Evolutionary conservation across 768 basidiomycete genomes (phyloP), one percentile per base, ranked within the genome.

Genomic region (Stropharia rugosoannulata): DNA sequence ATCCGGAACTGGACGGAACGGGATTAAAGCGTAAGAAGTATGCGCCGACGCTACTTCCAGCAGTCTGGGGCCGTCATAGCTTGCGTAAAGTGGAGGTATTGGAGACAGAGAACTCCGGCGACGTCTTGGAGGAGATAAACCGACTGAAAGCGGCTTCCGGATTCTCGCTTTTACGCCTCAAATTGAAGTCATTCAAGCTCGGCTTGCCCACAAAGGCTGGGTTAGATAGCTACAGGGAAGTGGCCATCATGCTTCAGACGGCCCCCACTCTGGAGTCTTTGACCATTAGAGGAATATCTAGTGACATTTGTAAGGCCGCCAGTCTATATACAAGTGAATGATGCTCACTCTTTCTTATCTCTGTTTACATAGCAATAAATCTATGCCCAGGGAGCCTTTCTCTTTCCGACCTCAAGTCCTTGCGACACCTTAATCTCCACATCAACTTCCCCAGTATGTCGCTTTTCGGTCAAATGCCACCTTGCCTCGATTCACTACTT

Each of bases 51-150:
- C 47, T 55, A 36, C 37, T 55, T 6, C 54, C 54, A n/a, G 27
- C 46, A n/a, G 12, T 32, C 11, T 55, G 54, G 54, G 29, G 39
- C 6, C 35, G 27, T n/a, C 16, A 29, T 37, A 55, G 54, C 38
- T 38, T 55, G 46, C 45, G 35, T n/a, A 22, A 25, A 11, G 38
- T 55, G 22, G 46, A 48, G 25, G 45, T 40, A 13, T 39, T 55
- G 8, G 47, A 47, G 27, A 48, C 54, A 16, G 46, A 55, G 54
- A 55, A 48, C 16, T 47, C 54, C 13, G 54, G 54, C 36, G 54
- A 55, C 27, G 54, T 55, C 12, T 27, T 47, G 18, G 46, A 55
- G 39, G 54, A 47, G 36, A 55, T 55, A 10, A 46, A 27, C 22
- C 11, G 22, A 15, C 15, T 15, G 22, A 46, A 46, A n/a, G 45